A percentile compares a stretch with the other conserved stretches of the same genome.
Conservation (phyloP, 2,329 filamentous ascomycete genomes). For the Blastomyces emzantsi region DNA sequence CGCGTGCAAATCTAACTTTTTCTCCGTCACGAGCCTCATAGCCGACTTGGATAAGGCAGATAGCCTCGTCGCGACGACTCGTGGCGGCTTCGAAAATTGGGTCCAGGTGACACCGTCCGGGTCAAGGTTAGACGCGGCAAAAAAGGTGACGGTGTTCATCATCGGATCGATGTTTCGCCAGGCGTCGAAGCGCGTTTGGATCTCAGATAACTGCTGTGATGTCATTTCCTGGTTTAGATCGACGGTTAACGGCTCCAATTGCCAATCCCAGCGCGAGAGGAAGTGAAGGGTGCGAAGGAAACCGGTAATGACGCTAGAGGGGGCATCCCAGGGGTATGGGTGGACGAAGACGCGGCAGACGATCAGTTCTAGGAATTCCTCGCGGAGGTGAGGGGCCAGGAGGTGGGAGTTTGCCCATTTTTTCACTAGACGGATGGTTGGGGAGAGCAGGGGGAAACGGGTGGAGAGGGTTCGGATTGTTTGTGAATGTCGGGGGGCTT, state of each 20-base stretch:
- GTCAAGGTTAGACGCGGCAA: constrained; percentile 73
- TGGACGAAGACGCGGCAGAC: constrained; percentile 69
- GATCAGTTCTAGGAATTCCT: constrained; percentile 78
- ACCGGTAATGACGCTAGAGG: constrained; percentile 67
- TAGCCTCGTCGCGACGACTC: constrained; percentile 76
- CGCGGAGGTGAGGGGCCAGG: constrained; percentile 62
- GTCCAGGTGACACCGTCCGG: constrained; percentile 72
- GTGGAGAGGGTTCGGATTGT: constrained; percentile 72
- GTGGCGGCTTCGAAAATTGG: constrained; percentile 58
- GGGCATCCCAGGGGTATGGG: constrained; percentile 69
- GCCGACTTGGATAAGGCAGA: constrained; percentile 72
- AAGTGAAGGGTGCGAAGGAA: constrained; percentile 74
- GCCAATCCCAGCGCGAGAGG: constrained; percentile 87
- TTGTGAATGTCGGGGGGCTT: constrained; percentile 70
- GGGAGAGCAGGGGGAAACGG: constrained; percentile 67
- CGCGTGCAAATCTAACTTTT: constrained; percentile 47
- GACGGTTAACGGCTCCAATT: constrained; percentile 68
- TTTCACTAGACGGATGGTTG: constrained; percentile 76
- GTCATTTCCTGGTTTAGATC: constrained; percentile 60
- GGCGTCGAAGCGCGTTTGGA: constrained; percentile 64
- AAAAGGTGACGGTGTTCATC: constrained; percentile 74
- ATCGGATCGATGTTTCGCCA: constrained; percentile 83
- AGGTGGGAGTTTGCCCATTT: constrained; percentile 83
- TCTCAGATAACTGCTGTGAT: constrained; percentile 49
- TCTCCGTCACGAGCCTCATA: constrained; percentile 49